Base-by-base conservation (phyloP, 768 basidiomycete species). In the Suillus discolor region DNA sequence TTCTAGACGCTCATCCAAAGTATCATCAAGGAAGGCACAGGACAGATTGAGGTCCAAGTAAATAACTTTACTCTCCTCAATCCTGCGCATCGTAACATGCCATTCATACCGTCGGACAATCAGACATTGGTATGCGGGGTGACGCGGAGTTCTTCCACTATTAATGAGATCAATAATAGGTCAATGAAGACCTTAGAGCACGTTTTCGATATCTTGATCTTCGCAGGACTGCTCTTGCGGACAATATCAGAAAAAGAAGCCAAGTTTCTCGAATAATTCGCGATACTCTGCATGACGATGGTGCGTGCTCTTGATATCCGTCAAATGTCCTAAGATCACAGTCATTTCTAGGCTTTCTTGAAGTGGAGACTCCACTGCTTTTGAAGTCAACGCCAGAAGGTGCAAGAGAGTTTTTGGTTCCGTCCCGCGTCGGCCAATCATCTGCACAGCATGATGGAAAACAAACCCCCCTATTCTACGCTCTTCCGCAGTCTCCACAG, bases 351-450 rank as follows among this genome's bases (percentile, higher is more conserved):
- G 96, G 86, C 71, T 98, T 98, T 77, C 82, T 88, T 62, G 96
- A 97, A 75, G 92, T 98, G 39, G 96, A 98, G 77, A 98, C 96
- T 0, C 96, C 96, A 34, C 83, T 95, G 62, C 84, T 98, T 25
- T 84, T 98, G 36, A 89, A 92, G 74, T 97, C 96, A 9, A 92
- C 95, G 2, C 94, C 95, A 25, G 96, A 98, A 80, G 96, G 96
- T 38, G 96, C 96, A 1, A 85, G 96, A 69, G 96, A 98, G 75
- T 98, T 93, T 73, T 85, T 97, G 45, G 95, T 97, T 54, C 95
- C 95, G 60, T 86, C 89, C 31, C 90, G 95, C 54, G 71, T 80
- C 51, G 74, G 79, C 63, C 70, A 72, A 64, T 78, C 80, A 44
- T 65, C 77, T 64, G 70, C 71, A 66, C 54, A 55, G 54, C 59